Conservation (phyloP, 1,284 basidiomycete species). For the Volvariella surrecta region DNA sequence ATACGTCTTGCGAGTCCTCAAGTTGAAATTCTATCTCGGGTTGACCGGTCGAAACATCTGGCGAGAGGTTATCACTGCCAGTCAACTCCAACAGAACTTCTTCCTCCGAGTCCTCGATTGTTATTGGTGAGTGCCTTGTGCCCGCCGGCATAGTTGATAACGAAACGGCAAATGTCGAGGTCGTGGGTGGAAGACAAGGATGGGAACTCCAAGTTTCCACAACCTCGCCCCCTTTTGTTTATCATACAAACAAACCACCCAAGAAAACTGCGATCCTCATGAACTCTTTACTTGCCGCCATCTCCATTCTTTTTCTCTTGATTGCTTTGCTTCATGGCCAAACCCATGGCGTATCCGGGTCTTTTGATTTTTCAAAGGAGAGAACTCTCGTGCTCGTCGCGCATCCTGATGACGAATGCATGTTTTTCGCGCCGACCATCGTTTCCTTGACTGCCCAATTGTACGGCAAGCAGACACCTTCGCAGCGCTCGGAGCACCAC, state of each 20-base stretch:
- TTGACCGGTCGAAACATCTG: no score
- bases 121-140: conserved; percentile 24
- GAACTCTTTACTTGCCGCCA: conserved; percentile 14
- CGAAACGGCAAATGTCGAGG: neutral
- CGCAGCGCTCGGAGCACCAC: no score
- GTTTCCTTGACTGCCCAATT: conserved; percentile 33
- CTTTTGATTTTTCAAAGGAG: neutral
- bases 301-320: conserved; percentile 17
- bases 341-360: neutral
- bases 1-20: no score
- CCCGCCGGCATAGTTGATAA: conserved; percentile 16
- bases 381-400: conserved; percentile 69
- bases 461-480: no score
- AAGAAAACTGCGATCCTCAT: conserved; percentile 11
- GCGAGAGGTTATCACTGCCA: no score
- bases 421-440: conserved; percentile 87
- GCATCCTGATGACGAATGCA: conserved; percentile 87
- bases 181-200: neutral
- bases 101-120: conserved; percentile 31
- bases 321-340: conserved; percentile 19
- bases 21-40: no score
- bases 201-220: no score
- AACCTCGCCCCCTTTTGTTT: no score
- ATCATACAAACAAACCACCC: no score
- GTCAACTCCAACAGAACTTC: conserved; percentile 19